Evolutionary conservation across 2,329 filamentous ascomycete genomes (phyloP).

Genomic region (Lachnum nothofagi): DNA sequence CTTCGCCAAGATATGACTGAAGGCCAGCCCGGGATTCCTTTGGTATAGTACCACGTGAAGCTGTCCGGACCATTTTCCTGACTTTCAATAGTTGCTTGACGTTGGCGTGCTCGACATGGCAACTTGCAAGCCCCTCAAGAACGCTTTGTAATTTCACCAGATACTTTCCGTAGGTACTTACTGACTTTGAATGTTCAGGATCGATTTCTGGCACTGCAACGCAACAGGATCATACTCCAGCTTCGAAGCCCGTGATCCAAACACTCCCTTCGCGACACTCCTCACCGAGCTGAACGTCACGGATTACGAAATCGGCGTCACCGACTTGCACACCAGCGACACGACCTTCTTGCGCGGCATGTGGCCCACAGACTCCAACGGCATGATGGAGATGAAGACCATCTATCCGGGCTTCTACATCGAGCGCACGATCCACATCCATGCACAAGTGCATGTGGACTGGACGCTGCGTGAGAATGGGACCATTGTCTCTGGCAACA

Average conservation of each 20-base stretch:
- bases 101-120: constrained; percentile 37
- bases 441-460: constrained; percentile 40
- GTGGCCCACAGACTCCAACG: constrained; percentile 37
- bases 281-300: constrained; percentile 34
- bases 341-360: constrained; percentile 40
- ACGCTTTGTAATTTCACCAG: constrained; percentile 23
- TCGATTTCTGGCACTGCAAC: constrained; percentile 41
- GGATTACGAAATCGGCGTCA: constrained; percentile 39
- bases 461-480: constrained; percentile 6
- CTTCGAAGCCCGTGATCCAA: constrained; percentile 8
- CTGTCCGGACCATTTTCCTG: constrained; percentile 16
- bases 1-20: constrained; percentile 36
- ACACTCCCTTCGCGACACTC: constrained; percentile 10
- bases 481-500: constrained; percentile 1
- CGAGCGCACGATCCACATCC: constrained; percentile 43
- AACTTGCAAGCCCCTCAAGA: constrained; percentile 36
- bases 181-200: not conserved
- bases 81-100: constrained; percentile 23
- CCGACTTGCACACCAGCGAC: constrained; percentile 35
- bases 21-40: constrained; percentile 33
- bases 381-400: constrained; percentile 37
- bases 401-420: constrained; percentile 41
- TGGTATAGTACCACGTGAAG: constrained; percentile 31
- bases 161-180: not conserved
- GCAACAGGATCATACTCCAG: constrained; percentile 44